Evolutionary conservation across 176 grass and related monocot genomes (phyloP), one percentile per base, ranked within the genome.

Genomic region (Saccharum officinarum): DNA sequence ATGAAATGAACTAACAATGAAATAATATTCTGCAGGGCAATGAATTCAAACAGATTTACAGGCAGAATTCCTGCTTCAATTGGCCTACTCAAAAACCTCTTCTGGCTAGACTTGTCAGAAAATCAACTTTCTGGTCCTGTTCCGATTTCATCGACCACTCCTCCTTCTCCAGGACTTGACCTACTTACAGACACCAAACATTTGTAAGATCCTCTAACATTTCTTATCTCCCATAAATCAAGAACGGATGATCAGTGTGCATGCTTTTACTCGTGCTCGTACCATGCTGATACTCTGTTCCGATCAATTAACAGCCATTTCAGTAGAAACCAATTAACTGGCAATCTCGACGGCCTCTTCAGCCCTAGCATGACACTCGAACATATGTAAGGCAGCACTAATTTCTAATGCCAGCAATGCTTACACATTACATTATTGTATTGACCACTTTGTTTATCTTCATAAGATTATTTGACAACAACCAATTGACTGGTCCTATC

Each of bases 41-140:
- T 91, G 41, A 91, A 91, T 46, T 57, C 69, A 71, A 91, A 91
- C 85, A 76, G 14, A 25, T 88, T 91, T 71, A 81, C 89, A 38
- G 89, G 85, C 14, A 31, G 55, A 22, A 91, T 91, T 66, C 89
- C 89, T 10, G 71, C 89, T 66, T 88, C 89, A 2, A 44, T 91
- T 67, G 89, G 89, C 44, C 63, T 80, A 71, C 89, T 91, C 50
- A 67, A 54, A 5, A 87, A 82, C 20, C 89, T 91, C 76, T 62
- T 31, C 59, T 85, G 77, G 81, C 26, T 91, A 68, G 89, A 91
- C 25, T 61, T 88, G 65, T 65, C 89, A 71, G 77, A 88, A 8
- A 91, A 88, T 57, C 85, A 85, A 64, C 65, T 91, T 52, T 77
- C 82, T 57, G 89, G 85, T 55, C 36, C 81, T 45, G 75, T 91